Evolutionary conservation across 1,284 basidiomycete genomes (phyloP), one percentile per base, ranked within the genome.

Genomic region (Pseudozyma pruni): DNA sequence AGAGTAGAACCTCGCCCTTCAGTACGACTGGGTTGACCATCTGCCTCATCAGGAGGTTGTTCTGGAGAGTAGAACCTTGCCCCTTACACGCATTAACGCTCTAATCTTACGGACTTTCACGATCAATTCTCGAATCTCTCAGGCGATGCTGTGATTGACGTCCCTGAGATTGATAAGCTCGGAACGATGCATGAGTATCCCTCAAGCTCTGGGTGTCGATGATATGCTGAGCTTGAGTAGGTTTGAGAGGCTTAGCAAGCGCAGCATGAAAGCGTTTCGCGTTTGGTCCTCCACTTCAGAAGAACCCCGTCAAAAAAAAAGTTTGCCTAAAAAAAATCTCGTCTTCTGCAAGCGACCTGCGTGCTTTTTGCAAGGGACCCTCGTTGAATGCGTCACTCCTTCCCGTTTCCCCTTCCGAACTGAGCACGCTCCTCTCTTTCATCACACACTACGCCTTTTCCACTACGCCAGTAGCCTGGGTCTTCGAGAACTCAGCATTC

Each of bases 41-140:
- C 10, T 2, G 39, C 6, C 22, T 23, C 16, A 40, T 40, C 14
- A 19, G 35, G 17, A 37, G 17, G 8, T 32, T 8, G 8, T 14
- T 32, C 14, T 32, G 76, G 76, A 34, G 75, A 76, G 34, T 78
- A 52, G 41, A 52, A n/a, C n/a, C 7, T 29, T 6, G 27, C 27
- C 27, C 6, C 27, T 7, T 11, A 29, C 11, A 29, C 27, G 11
- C 27, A 29, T 16, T 14, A 17, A 23, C 35, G 33, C 22, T 35
- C 22, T 17, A 35, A 46, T n/a, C 20, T 40, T 7, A 49, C 38
- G 38, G 29, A 49, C 47, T 19, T 39, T 40, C 9, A 31, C 19
- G 35, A 10, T 9, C 3, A 13, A 13, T 23, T 33, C 27, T 33
- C 32, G 25, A n/a, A n/a, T n/a, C n/a, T n/a, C n/a, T n/a, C n/a